Evolutionary conservation across 495 filamentous ascomycete species (phyloP), one percentile per base, ranked within the genome.

Genomic region (Penicillium turbatum): DNA sequence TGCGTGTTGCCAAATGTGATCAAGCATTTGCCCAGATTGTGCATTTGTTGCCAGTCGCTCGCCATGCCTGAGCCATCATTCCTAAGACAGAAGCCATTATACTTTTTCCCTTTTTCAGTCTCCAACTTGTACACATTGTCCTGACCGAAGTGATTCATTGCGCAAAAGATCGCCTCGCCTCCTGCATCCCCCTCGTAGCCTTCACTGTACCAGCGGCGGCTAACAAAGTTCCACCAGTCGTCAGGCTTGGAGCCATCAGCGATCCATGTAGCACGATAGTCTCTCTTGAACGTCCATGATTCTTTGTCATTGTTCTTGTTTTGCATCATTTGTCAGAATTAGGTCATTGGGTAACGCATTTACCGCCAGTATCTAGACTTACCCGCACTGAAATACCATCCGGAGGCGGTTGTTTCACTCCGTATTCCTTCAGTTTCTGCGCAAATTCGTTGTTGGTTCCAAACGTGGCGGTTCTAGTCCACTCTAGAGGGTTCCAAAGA

Each of bases 131-230:
- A 63, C 24, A 54, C 39, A 21, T 56, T 45, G 13, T 59, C 43
- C 52, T 65, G 62, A 17, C 44, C 48, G 39, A 65, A 65, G 35
- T 43, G 41, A 42, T 65, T 65, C 12, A 65, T 41, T 6, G 62
- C 62, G 48, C 62, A 65, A 37, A 57, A 29, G 39, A 64, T 56
- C 35, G 26, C 31, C 13, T 58, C 55, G 27, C 38, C 30, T 30
- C 35, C 26, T 26, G 30, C 17, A 34, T 40, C n/a, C 37, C 30
- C 36, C 15, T 53, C 36, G 36, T 38, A 38, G 36, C 36, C 36
- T 38, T 38, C 36, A 38, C 36, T 38, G 36, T 38, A 38, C 36
- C 44, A 42, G 38, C 48, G 37, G 32, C 37, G 31, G 30, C 39
- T 47, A 31, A 51, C 54, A 12, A 47, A 41, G 16, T 39, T 40